Percentiles rank a stretch among this genome's conserved stretches.
These are phyloP conservation scores for Syzygium oleosum DNA, from an alignment of 345 rosid genomes.

Conservation along the genomic window DNA sequence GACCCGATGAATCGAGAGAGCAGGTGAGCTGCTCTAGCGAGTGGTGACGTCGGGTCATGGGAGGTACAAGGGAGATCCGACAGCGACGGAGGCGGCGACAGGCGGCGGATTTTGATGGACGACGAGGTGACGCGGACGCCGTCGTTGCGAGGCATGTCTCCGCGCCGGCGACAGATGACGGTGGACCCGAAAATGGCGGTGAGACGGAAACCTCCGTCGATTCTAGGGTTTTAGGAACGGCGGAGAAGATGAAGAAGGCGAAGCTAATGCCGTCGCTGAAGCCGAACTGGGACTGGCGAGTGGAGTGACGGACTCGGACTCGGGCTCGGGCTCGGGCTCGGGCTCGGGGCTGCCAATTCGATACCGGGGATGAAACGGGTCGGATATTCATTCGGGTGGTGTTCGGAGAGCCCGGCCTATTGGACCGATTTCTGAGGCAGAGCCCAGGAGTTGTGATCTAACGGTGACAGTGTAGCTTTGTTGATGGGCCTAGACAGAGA, in stretches of 20 bases:
- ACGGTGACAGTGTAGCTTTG: neutral
- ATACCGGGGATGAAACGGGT: neutral
- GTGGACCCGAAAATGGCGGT: neutral
- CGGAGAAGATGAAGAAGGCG: neutral
- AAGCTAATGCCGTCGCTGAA: neutral
- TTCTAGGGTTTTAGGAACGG: neutral
- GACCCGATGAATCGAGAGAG: slow-evolving; percentile 22
- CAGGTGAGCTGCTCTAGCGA: slow-evolving; percentile 13
- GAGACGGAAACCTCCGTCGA: neutral
- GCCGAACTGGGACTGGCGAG: neutral
- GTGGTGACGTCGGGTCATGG: slow-evolving; percentile 11
- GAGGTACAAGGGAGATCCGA: neutral
- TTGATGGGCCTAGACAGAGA: neutral
- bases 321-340: neutral
- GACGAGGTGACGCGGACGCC: slow-evolving; percentile 31
- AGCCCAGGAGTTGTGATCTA: neutral
- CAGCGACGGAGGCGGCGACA: neutral
- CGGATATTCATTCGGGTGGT: neutral
- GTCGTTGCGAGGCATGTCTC: slow-evolving; percentile 19
- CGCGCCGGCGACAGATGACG: neutral
- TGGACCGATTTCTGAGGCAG: neutral
- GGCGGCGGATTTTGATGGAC: slow-evolving; percentile 17
- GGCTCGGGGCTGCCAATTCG: neutral
- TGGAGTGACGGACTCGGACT: neutral
- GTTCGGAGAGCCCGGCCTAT: neutral